Conservation (phyloP, 2,329 filamentous ascomycete genomes). For the Pseudocercospora musae region DNA sequence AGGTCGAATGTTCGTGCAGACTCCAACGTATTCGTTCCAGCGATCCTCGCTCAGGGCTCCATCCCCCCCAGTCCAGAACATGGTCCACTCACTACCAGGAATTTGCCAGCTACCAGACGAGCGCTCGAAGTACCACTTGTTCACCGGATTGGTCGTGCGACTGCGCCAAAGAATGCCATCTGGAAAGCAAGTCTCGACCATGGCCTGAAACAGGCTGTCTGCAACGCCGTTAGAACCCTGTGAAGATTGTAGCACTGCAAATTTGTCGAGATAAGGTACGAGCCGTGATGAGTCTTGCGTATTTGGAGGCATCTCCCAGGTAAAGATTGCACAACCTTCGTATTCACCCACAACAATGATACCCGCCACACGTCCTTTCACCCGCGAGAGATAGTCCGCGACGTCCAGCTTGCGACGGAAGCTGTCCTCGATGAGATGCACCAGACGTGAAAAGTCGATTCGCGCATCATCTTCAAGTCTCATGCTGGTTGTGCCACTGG, state of each 20-base stretch:
- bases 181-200: slow-evolving; percentile 87
- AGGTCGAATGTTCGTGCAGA: slow-evolving; percentile 47
- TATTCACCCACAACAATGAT: slow-evolving; percentile 95
- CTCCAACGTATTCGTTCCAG: slow-evolving; percentile 49
- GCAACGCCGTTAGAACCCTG: slow-evolving; percentile 85
- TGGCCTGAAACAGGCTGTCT: slow-evolving; percentile 92
- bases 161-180: slow-evolving; percentile 89
- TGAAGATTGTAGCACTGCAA: slow-evolving; percentile 87
- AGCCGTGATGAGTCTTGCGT: slow-evolving; percentile 53
- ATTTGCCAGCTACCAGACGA: slow-evolving; percentile 79
- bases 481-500: slow-evolving; percentile 58
- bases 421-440: slow-evolving; percentile 87
- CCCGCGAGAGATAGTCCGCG: slow-evolving; percentile 74
- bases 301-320: slow-evolving; percentile 75
- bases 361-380: slow-evolving; percentile 77
- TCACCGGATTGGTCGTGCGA: slow-evolving; percentile 86
- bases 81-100: slow-evolving; percentile 81
- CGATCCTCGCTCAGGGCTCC: slow-evolving; percentile 47
- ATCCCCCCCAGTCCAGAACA: slow-evolving; percentile 87
- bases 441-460: slow-evolving; percentile 77
- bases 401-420: slow-evolving; percentile 83
- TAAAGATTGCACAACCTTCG: slow-evolving; percentile 89
- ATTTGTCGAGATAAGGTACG: slow-evolving; percentile 95
- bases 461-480: slow-evolving; percentile 68
- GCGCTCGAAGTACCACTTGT: slow-evolving; percentile 98